Evolutionary conservation across 352 stramenopile species (phyloP), one percentile per base, ranked within the genome.

Genomic region (Phytopythium sindhum): DNA sequence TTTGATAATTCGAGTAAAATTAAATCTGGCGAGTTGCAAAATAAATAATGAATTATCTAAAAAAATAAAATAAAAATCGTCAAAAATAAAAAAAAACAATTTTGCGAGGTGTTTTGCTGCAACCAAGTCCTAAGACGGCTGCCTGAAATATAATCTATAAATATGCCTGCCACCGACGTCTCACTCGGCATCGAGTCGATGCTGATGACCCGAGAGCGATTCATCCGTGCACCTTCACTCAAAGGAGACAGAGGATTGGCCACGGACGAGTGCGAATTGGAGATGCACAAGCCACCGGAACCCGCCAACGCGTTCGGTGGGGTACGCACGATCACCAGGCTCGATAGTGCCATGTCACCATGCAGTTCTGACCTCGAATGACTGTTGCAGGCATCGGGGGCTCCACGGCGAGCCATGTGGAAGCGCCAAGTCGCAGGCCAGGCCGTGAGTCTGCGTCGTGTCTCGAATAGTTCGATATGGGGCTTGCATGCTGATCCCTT

Each of bases 351-450:
- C 55, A 24, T 24, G 26, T 11, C 7, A 4, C 44, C 6, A 29
- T 29, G 21, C 9, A 1, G 7, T 17, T 41, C 41, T 63, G 31
- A 35, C 10, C 44, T 6, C 12, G 10, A 4, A 17, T 31, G 9
- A 2, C 53, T 19, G 21, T 24, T 31, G 10, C 47, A 90, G 81
- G 81, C 81, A 21, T 83, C 73, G 7, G 81, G 68, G 45, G 78
- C 75, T 21, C 80, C 81, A 3, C 69, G 78, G 9, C 77, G 81
- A 53, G 78, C 73, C 14, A 90, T 90, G 81, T 90, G 81, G 81
- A 90, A 88, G 67, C 75, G 81, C 15, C 71, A 88, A 55, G 58
- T 85, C 51, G 67, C 75, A 0, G 74, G 75, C 14, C 61, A 77
- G 47, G 21, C 21, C 53, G 44, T 28, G 53, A 60, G 35, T 48